phyloP scores from a whole-genome alignment of 2,329 filamentous ascomycete genomes.

The Nemania serpens region DNA sequence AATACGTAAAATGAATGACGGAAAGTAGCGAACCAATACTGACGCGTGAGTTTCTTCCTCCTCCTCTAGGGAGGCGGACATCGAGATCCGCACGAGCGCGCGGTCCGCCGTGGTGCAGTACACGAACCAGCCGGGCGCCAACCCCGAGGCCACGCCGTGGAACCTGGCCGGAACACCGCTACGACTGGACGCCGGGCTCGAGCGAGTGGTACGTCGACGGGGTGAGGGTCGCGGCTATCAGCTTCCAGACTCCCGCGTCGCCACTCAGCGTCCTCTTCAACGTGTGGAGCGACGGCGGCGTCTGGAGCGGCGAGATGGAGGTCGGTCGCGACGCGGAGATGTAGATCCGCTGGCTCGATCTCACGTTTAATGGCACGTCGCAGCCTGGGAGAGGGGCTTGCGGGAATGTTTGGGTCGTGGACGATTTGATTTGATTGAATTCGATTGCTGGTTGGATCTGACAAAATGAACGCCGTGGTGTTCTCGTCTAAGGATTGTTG shows the following conservation, averaged over 20 bases:
- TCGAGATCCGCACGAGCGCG: conserved; percentile 57
- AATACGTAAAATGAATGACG: neutral
- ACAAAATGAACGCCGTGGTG: neutral
- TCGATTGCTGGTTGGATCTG: neutral
- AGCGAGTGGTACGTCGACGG: conserved; percentile 63
- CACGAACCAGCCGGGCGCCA: conserved; percentile 63
- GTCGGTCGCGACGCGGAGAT: conserved; percentile 54
- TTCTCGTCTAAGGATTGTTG: neutral
- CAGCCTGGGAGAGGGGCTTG: conserved; percentile 28
- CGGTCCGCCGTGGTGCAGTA: conserved; percentile 53
- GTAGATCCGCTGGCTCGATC: conserved; percentile 67
- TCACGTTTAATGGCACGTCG: conserved; percentile 57
- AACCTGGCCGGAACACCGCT: conserved; percentile 53
- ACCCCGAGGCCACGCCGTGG: conserved; percentile 52
- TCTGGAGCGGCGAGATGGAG: conserved; percentile 64
- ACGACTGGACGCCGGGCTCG: conserved; percentile 62
- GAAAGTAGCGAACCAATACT: neutral
- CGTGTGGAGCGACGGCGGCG: conserved; percentile 64
- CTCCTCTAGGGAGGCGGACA: conserved; percentile 49
- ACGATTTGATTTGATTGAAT: conserved; percentile 30
- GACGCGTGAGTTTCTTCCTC: neutral
- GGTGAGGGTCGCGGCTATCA: conserved; percentile 53
- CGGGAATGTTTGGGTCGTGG: conserved; percentile 43
- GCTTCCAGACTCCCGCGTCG: conserved; percentile 59
- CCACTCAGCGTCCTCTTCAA: conserved; percentile 60